Percentiles rank a stretch among this genome's conserved stretches.
Evolutionary conservation across 345 rosid genomes (phyloP).

Genomic region (Salix exigua): DNA sequence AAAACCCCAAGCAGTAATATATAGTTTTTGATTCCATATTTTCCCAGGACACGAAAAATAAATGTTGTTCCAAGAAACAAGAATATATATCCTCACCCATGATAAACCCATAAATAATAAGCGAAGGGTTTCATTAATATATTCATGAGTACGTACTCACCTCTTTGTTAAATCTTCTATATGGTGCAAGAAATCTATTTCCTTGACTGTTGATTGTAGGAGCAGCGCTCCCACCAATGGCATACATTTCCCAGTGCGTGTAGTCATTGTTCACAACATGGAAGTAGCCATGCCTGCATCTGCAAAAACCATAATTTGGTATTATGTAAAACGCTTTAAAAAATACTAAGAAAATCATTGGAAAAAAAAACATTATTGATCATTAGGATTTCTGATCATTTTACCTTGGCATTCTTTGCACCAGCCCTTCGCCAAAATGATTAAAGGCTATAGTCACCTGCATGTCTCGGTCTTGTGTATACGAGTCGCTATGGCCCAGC

Average conservation of each 20-base stretch:
- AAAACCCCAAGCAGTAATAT: too few relatives aligned
- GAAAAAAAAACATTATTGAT: background rate
- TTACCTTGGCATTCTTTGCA: constrained; percentile 30
- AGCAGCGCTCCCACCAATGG: constrained; percentile 28
- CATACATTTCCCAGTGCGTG: constrained; percentile 33
- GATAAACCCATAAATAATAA: too few relatives aligned
- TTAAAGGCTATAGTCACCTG: constrained; percentile 30
- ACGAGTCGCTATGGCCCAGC: constrained; percentile 25
- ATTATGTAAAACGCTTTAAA: background rate
- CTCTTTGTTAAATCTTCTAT: constrained; percentile 15
- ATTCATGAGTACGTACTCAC: background rate
- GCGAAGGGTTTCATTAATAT: background rate
- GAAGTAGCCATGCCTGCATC: constrained; percentile 28
- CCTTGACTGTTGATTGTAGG: constrained; percentile 30
- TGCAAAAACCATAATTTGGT: background rate
- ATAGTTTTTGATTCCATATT: too few relatives aligned
- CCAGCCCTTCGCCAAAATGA: constrained; percentile 28
- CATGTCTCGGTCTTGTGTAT: constrained; percentile 23
- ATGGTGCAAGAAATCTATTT: constrained; percentile 24
- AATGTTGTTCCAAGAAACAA: background rate
- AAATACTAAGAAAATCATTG: background rate
- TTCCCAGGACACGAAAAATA: background rate
- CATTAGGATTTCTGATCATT: background rate
- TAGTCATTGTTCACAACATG: constrained; percentile 35
- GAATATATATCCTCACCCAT: too few relatives aligned